Base-by-base conservation (phyloP, 2,329 filamentous ascomycete species). In the Hymenotorrendiella dingleyae region DNA sequence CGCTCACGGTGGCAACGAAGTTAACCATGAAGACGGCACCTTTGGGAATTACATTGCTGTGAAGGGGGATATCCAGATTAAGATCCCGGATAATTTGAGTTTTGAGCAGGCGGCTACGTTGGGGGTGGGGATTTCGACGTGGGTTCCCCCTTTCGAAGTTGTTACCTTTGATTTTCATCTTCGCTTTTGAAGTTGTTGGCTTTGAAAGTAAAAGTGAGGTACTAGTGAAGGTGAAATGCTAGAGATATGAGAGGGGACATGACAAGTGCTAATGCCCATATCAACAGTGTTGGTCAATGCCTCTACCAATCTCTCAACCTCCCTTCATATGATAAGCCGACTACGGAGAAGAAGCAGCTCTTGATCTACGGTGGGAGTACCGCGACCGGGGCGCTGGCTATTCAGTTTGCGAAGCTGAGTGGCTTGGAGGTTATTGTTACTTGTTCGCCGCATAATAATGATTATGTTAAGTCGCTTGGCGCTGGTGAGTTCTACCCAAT, bases 281-380 rank as follows among this genome's bases (percentile, higher is more conserved):
- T 71, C 71, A 14, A 74, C 71, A 1, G 72, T n/a, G 40, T 45
- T 9, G 49, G 42, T 9, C 17, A 53, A 16, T 46, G 40, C 4
- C 33, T 54, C 10, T 57, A 54, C 34, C 19, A 33, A 3, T 16
- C 19, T 42, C 65, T 23, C 51, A 20, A 27, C 41, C 65, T 19
- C 51, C 59, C 5, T 14, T 43, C 41, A 1, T 33, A 11, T 6
- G 12, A 39, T 2, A 40, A 40, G 46, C 53, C 11, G 48, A 52
- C 10, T 48, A 47, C 33, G 16, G 38, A 19, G 12, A 9, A 3
- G 38, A 55, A 12, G 40, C 52, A 20, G 49, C 48, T 73, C 11
- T 49, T 73, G 10, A 65, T 74, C 23, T 73, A 73, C 46, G 70
- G 69, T 34, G 71, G 64, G 3, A 70, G 66, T 27, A 70, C 69